Base-by-base conservation (phyloP, 371 early-diverging fungal genomes). In the Mortierella sp. region DNA sequence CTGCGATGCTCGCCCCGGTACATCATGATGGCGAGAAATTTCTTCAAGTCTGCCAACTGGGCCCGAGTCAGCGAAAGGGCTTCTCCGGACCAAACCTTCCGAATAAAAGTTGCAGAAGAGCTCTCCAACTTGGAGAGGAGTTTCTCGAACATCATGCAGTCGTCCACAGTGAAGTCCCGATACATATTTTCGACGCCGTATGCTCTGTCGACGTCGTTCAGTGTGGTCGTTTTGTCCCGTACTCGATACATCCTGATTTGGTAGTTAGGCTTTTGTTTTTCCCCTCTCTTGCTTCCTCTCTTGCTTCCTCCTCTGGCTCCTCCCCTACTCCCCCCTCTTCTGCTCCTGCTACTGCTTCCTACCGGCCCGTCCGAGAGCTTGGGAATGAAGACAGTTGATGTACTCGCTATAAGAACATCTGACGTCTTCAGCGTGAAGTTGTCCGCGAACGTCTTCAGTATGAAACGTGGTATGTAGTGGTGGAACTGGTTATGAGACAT, bases 401-500 rank as follows among this genome's bases (percentile, higher is more conserved):
- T 30, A 31, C 21, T 21, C 23, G 19, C 11, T 34, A 11, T 14
- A 27, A 15, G 21, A 2, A 39, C 50, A 34, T 34, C 54, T 54
- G 31, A 11, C 4, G n/a, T 7, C 51, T 27, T 37, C 61, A 46
- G 9, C 37, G 24, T 31, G 32, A 53, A n/a, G n/a, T n/a, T 34
- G 39, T 61, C 69, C 12, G 57, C 27, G 26, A 68, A 68, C 15
- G 56, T 46, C 61, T 56, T 70, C 28, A 70, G 39, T 31, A 70
- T 70, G 50, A 70, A 70, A 27, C 63, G 59, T 53, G 70, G 70
- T 23, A 70, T 63, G 23, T 70, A 70, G 42, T 70, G 70, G 54
- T 70, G 70, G 48, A 48, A 63, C 47, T 70, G 64, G 27, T 46
- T 41, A 39, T 17, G 52, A 39, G 9, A 27, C 21, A 4, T 54